Evolutionary conservation across 2,329 filamentous ascomycete genomes (phyloP).

Genomic region (Aspergillus nomiae): DNA sequence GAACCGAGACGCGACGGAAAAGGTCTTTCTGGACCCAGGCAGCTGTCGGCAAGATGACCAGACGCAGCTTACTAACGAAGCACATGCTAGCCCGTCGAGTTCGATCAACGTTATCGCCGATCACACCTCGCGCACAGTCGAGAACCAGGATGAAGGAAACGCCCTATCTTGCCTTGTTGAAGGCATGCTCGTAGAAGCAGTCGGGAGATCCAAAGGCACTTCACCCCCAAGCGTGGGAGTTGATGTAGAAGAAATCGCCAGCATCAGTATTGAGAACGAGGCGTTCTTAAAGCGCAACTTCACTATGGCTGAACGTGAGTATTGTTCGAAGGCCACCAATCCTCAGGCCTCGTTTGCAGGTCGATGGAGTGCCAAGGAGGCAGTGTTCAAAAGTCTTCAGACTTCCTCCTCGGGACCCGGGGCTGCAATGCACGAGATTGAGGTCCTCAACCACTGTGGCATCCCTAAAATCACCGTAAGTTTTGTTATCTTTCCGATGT

Average conservation of each 20-base stretch:
- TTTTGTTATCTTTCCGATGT: neutral
- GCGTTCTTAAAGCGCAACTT: constrained; percentile 96
- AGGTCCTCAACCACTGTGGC: constrained; percentile 14
- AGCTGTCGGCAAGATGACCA: constrained; percentile 13
- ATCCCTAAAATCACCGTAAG: constrained; percentile 16
- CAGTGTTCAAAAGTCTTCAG: constrained; percentile 22
- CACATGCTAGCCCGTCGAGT: neutral
- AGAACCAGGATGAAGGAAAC: neutral
- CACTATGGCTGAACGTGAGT: constrained; percentile 76
- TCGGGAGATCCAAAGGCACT: neutral
- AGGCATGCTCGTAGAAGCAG: constrained; percentile 12
- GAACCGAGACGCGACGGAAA: constrained; percentile 10
- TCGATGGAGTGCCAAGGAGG: constrained; percentile 58
- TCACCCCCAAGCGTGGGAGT: constrained; percentile 13
- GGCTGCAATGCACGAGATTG: constrained; percentile 19
- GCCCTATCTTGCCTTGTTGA: constrained; percentile 8
- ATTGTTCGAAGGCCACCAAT: constrained; percentile 76
- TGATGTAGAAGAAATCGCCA: constrained; percentile 69
- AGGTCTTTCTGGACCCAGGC: constrained; percentile 17
- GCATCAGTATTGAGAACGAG: constrained; percentile 88
- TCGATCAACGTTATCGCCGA: no score
- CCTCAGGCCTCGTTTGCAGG: constrained; percentile 83
- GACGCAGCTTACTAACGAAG: neutral
- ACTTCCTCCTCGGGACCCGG: constrained; percentile 13
- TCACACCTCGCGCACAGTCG: neutral